Evolutionary conservation across 345 rosid genomes (phyloP), one percentile per base, ranked within the genome.

Genomic region (Gossypium turneri): DNA sequence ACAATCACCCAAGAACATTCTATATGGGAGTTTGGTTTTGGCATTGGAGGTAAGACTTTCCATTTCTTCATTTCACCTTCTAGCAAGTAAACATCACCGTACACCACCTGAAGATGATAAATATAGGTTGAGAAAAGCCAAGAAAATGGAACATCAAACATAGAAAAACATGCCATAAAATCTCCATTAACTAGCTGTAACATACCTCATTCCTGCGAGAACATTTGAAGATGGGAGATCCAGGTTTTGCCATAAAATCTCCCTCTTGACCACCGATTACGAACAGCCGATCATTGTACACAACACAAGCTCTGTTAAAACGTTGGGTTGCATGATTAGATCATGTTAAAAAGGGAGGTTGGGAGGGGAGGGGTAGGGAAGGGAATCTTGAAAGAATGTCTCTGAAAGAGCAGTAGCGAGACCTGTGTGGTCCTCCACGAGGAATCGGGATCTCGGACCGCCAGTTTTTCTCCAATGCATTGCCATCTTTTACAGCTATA

Each of bases 341-440:
- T 53, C 25, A 34, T 41, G 25, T 57, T 25, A 45, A 45, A 8
- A 55, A 55, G 15, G 25, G 1, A 0, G 25, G 9, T 12, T 2
- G 10, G 2, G 15, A 51, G 57, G 57, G 59, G 7, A 1, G 27
- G 27, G 13, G 7, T 1, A 10, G 43, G 13, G 7, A 2, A 41
- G 43, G 43, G 29, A 34, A 34, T 34, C 41, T 5, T 5, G 41
- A 34, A 34, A 34, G 41, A 34, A 34, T 5, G 7, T 34, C 41
- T 45, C 20, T 16, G 16, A 38, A 55, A n/a, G 56, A 59, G 24
- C 52, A 73, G 60, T 19, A 2, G 19, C n/a, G 13, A 77, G 22
- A 94, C 97, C 94, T 88, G 81, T 94, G 97, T 2, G 97, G 98
- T 73, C 98, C 97, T 61, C 98, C 98, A 50, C 90, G 88, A 41